A percentile compares a stretch with the other conserved stretches of the same genome.
These are phyloP conservation scores for Scheffersomyces parashehatae DNA, from an alignment of 1,139 yeast species.

Conservation along the genomic window DNA sequence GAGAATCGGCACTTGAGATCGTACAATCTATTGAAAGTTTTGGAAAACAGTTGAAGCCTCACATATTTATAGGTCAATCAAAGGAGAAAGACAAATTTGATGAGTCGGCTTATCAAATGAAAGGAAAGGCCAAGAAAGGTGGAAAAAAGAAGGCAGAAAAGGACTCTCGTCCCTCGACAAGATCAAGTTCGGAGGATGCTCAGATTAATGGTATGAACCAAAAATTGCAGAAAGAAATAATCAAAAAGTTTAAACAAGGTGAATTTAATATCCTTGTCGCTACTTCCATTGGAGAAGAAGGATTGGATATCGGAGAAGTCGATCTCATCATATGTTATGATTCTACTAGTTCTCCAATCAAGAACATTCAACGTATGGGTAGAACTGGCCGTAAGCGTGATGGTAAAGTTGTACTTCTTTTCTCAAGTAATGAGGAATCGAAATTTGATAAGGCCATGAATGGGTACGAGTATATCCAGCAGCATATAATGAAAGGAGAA, in stretches of 20 bases:
- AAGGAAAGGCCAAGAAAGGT: constrained; percentile 33
- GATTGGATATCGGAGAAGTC: constrained; percentile 96
- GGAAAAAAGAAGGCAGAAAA: constrained; percentile 25
- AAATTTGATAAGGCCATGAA: constrained; percentile 86
- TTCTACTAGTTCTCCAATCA: constrained; percentile 90
- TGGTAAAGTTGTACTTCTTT: constrained; percentile 77
- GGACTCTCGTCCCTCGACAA: constrained; percentile 6
- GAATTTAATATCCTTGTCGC: constrained; percentile 81
- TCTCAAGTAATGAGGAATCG: constrained; percentile 73
- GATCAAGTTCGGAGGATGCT: constrained; percentile 53
- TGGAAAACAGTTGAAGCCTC: constrained; percentile 56
- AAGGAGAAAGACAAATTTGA: constrained; percentile 62
- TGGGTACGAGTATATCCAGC: constrained; percentile 79
- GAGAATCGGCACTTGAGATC: constrained; percentile 89
- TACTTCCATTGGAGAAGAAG: constrained; percentile 98
- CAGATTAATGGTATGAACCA: constrained; percentile 68
- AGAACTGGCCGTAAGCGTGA: constrained; percentile 95
- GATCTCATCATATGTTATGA: constrained; percentile 92
- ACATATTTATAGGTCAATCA: constrained; percentile 87
- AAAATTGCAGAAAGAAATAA: constrained; percentile 68
- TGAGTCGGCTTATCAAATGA: constrained; percentile 30
- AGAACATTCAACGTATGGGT: constrained; percentile 94
- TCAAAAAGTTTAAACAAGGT: constrained; percentile 72
- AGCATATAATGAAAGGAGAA: constrained; percentile 49
- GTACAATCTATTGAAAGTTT: constrained; percentile 59